Evolutionary conservation across 352 stramenopile species (phyloP).

Genomic region (Phytophthora brassicae): DNA sequence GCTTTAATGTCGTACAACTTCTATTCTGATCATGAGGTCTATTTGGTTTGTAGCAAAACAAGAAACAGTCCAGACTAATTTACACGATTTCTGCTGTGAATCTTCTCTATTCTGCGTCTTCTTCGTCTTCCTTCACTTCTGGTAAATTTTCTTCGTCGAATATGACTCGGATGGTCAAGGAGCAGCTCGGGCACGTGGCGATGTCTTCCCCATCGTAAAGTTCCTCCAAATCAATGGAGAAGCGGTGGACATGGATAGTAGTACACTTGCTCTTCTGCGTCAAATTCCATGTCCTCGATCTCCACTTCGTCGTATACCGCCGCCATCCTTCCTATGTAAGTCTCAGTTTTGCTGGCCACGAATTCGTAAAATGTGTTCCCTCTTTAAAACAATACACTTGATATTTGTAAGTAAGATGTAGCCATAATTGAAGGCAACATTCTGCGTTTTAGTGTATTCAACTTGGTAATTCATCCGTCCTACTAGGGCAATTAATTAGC

Average conservation of each 20-base stretch:
- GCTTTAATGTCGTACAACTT: too few relatives aligned
- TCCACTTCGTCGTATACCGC: conserved; percentile 98
- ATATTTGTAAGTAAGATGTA: conserved; percentile 7
- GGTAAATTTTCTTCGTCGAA: conserved; percentile 92
- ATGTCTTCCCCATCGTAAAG: conserved; percentile 96
- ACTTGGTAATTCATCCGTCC: conserved; percentile 16
- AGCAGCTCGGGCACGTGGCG: conserved; percentile 96
- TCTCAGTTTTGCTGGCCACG: conserved; percentile 11
- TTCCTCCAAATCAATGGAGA: conserved; percentile 87
- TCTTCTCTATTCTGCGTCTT: conserved; percentile 16
- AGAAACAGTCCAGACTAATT: too few relatives aligned
- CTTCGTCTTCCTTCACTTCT: conserved; percentile 66
- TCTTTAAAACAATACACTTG: conserved; percentile 20
- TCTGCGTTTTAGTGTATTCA: conserved; percentile 14
- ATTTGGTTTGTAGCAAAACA: too few relatives aligned
- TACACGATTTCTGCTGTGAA: not conserved
- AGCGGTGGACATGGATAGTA: conserved; percentile 97
- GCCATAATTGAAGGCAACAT: conserved; percentile 15
- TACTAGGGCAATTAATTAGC: conserved; percentile 1
- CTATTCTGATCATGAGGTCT: too few relatives aligned
- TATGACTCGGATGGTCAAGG: conserved; percentile 94
- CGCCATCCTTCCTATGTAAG: conserved; percentile 52
- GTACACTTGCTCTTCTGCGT: conserved; percentile 93
- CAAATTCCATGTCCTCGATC: conserved; percentile 98
- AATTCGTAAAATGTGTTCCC: conserved; percentile 13